A percentile compares a stretch with the other conserved stretches of the same genome.
Conservation (phyloP, 2,329 filamentous ascomycete genomes). For the Coccinonectria pachysandricola region DNA sequence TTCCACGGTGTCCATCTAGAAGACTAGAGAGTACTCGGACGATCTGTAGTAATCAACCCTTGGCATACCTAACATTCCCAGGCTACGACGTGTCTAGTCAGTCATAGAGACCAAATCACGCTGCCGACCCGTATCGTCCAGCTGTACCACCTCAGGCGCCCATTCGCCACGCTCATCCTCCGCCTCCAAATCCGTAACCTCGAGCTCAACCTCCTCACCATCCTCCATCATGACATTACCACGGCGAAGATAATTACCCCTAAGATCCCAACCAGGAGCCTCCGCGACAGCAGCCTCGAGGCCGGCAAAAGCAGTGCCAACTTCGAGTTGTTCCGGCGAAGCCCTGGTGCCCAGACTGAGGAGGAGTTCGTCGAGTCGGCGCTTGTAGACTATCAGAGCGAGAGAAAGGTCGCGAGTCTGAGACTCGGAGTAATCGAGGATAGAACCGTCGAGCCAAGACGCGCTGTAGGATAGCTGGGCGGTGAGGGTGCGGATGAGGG, state of each 20-base stretch:
- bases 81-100: constrained; percentile 15
- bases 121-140: constrained; percentile 42
- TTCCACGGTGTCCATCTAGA: no score
- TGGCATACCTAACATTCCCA: no score
- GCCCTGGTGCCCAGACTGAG: constrained; percentile 23
- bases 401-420: constrained; percentile 30
- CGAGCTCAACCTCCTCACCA: constrained; percentile 37
- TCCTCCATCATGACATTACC: constrained; percentile 43
- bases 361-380: constrained; percentile 38
- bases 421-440: constrained; percentile 26
- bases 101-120: constrained; percentile 41
- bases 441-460: constrained; percentile 35
- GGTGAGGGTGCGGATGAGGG: constrained; percentile 40
- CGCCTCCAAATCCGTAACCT: constrained; percentile 39
- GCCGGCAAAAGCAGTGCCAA: constrained; percentile 35
- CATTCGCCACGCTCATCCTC: constrained; percentile 46
- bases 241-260: constrained; percentile 36
- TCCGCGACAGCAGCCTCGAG: constrained; percentile 22
- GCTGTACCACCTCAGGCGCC: constrained; percentile 40
- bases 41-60: no score
- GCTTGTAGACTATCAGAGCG: constrained; percentile 44
- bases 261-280: constrained; percentile 46
- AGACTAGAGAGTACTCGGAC: no score
- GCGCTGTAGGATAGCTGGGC: constrained; percentile 46
- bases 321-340: constrained; percentile 31